Evolutionary conservation across 1,284 basidiomycete species (phyloP), one percentile per base, ranked within the genome.

Genomic region (Phellinidium pouzarii): DNA sequence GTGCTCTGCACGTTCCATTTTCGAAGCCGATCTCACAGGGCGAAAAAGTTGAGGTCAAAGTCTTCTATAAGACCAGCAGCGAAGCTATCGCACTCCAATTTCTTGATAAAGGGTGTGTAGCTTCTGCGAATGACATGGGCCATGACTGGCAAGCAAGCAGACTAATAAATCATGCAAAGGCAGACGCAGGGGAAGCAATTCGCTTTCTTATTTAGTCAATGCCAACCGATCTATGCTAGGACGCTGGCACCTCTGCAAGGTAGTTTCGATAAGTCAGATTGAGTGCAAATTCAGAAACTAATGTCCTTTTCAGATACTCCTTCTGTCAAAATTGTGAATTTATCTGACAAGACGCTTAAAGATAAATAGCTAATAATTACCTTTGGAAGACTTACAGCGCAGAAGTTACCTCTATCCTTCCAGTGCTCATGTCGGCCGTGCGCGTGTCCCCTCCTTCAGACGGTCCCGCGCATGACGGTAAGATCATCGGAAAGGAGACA

Each of bases 121-220:
- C 43, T 31, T 53, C 5, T 40, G 19, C 1, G 25, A 29, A 27
- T 5, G 19, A 22, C 2, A 27, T 34, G 31, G 3, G 50, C 11
- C 38, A 11, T 20, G 8, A 9, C 37, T 25, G 42, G 6, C 4
- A 12, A 25, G 22, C 22, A 17, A 34, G 14, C 26, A 51, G 40
- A 48, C 52, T 26, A 37, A 44, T 26, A 48, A 42, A 14, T 42
- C 41, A 44, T 17, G 41, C 23, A n/a, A 55, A 89, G 87, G 58
- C 94, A 97, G 69, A 98, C 94, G 0, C 89, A 92, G 57, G 88
- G 88, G 20, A 91, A 92, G 63, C 72, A 74, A 52, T 85, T 89
- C 68, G 89, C 92, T 0, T 97, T 90, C 71, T 72, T 97, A 34
- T 97, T 96, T 75, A 94, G 90, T 54, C 94, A 98, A 68, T 92